Evolutionary conservation across 176 grass and related monocot species (phyloP), one percentile per base, ranked within the genome.

Genomic region (Leersia perrieri): DNA sequence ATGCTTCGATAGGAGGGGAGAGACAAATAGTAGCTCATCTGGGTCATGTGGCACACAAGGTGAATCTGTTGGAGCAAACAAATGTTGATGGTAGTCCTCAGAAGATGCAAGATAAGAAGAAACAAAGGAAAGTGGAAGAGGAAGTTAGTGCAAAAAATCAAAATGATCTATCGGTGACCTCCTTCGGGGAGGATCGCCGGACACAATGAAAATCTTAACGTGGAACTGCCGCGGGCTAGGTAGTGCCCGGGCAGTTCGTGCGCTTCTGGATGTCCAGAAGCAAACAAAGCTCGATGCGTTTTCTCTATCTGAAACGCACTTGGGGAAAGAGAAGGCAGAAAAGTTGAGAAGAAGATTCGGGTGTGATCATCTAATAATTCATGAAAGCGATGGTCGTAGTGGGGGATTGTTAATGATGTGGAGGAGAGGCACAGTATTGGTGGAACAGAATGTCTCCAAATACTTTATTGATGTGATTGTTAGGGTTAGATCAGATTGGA

Each of bases 401-500:
- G 30, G 63, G 11, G 63, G 63, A 0, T 20, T 65, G 4, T 30
- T 65, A 1, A 4, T 65, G 3, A 5, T 65, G 6, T 65, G 63
- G 63, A 18, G 4, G 15, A 20, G 33, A 33, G 5, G 33, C 8
- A 5, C 5, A 0, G 7, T 15, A 18, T 3, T 3, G 16, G 8
- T 5, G 3, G 5, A 33, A 20, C 5, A 2, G 2, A 1, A 5
- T 5, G 63, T 65, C 14, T 7, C 29, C 7, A 33, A 65, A 2
- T 7, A 65, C 2, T 65, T 7, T 7, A 65, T 65, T 2, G 31
- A 72, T 31, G 41, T 72, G 9, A 11, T 70, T 9, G 13, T 70
- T 15, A 8, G 7, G 1, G n/a, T 2, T 1, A 5, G 26, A 0
- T 1, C 13, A 0, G 5, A 8, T 0, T 70, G 36, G 36, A 42